Evolutionary conservation across 2,329 filamentous ascomycete genomes (phyloP).

Genomic region (Hypoxylon rubiginosum): DNA sequence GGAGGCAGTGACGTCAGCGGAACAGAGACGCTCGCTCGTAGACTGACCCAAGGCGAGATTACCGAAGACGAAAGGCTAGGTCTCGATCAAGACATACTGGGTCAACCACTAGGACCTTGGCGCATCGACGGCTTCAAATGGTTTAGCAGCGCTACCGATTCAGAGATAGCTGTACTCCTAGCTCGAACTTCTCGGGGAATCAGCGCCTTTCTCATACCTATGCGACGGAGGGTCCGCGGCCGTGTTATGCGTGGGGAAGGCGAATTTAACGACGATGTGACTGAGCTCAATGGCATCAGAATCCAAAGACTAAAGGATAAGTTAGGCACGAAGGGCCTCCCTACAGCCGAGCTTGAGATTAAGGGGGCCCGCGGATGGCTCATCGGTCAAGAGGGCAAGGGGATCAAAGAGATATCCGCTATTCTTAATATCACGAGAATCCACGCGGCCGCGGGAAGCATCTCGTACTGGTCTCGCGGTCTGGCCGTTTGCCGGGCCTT

Average conservation of each 20-base stretch:
- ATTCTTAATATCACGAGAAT: constrained; percentile 71
- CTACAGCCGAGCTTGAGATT: constrained; percentile 72
- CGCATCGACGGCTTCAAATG: constrained; percentile 72
- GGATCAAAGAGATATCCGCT: constrained; percentile 70
- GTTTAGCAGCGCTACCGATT: constrained; percentile 73
- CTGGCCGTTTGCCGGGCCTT: constrained; percentile 63
- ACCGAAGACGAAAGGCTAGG: constrained; percentile 38
- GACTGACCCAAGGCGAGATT: constrained; percentile 28
- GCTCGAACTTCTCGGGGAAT: constrained; percentile 64
- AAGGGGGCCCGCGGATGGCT: constrained; percentile 65
- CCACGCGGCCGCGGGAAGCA: constrained; percentile 58
- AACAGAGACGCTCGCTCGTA: constrained; percentile 66
- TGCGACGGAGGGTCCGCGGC: constrained; percentile 47
- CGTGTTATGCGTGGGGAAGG: neutral
- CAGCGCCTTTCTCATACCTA: constrained; percentile 68
- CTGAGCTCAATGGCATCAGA: constrained; percentile 67
- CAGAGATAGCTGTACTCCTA: constrained; percentile 68
- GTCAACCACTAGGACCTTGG: constrained; percentile 54
- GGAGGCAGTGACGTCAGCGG: constrained; percentile 70
- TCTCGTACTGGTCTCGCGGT: constrained; percentile 60
- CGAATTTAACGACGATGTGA: constrained; percentile 25
- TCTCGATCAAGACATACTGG: constrained; percentile 34
- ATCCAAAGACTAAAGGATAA: constrained; percentile 73
- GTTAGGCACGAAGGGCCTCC: constrained; percentile 71
- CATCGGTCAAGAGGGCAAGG: constrained; percentile 68